A percentile compares a stretch with the other conserved stretches of the same genome.
phyloP scores from a whole-genome alignment of 495 filamentous ascomycete genomes.

The Penicillium nucicola region DNA sequence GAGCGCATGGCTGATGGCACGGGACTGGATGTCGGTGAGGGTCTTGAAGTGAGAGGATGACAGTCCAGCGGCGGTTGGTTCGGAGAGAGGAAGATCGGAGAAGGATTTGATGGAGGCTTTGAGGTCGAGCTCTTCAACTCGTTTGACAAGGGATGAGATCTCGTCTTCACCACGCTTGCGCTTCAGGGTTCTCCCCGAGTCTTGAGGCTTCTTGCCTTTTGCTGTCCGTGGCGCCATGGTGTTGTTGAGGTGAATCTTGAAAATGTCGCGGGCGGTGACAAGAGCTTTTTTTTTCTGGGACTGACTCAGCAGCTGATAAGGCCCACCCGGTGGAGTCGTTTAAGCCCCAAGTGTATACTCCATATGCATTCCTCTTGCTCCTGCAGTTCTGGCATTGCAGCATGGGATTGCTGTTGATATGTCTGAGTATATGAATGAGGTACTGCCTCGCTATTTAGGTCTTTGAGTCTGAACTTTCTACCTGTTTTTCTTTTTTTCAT shows the following conservation, averaged over 20 bases:
- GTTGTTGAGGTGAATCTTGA: constrained; percentile 4
- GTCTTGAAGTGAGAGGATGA: constrained; percentile 84
- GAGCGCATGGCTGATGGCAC: constrained; percentile 79
- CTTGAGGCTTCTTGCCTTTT: constrained; percentile 21
- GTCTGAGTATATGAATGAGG: too few relatives aligned
- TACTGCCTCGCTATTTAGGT: too few relatives aligned
- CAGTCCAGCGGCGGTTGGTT: constrained; percentile 76
- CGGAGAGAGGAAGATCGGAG: constrained; percentile 80
- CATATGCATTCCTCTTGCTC: too few relatives aligned
- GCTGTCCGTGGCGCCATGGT: constrained; percentile 31
- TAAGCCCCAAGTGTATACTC: too few relatives aligned
- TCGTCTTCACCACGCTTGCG: constrained; percentile 56
- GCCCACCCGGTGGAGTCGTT: background rate
- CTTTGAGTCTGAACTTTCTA: too few relatives aligned
- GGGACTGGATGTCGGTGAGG: constrained; percentile 87
- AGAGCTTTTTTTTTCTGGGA: constrained; percentile 12
- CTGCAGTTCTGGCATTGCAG: too few relatives aligned
- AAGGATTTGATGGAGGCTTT: constrained; percentile 52
- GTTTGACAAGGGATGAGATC: constrained; percentile 41
- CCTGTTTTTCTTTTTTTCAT: too few relatives aligned
- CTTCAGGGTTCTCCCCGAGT: constrained; percentile 49
- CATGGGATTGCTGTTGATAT: too few relatives aligned
- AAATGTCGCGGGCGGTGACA: constrained; percentile 21
- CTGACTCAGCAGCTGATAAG: constrained; percentile 42
- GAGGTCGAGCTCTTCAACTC: constrained; percentile 51